A percentile compares a stretch with the other conserved stretches of the same genome.
Evolutionary conservation across 306 rosid species (phyloP).

Genomic region (Abrus pulchellus): DNA sequence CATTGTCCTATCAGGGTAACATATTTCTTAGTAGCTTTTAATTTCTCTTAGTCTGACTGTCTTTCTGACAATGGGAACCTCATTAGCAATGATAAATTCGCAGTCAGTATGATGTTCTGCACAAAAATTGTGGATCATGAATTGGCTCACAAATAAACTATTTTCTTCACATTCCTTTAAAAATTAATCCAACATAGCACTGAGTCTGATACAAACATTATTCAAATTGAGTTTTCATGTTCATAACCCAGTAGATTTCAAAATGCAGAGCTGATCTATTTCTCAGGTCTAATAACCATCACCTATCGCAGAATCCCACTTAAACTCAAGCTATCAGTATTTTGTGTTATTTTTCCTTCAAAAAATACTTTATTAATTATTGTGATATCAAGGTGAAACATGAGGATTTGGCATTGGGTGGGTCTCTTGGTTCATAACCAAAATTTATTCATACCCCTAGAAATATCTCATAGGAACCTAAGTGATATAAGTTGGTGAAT

Average conservation of each 20-base stretch:
- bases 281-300: not conserved
- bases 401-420: conserved; percentile 10
- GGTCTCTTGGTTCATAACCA: not conserved
- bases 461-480: not conserved
- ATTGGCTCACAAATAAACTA: conserved; percentile 15
- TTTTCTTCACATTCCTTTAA: not conserved
- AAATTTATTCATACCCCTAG: not conserved
- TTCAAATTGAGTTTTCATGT: not conserved
- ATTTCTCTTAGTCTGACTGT: conserved; percentile 18
- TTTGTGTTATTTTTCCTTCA: not conserved
- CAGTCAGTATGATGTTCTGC: conserved; percentile 36
- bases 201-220: not conserved
- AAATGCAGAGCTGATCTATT: not conserved
- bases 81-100: conserved; percentile 33
- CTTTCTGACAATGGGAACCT: conserved; percentile 8
- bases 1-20: conserved; percentile 18
- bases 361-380: not conserved
- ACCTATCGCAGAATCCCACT: not conserved
- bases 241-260: not conserved
- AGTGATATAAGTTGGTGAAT: not conserved
- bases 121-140: conserved; percentile 17
- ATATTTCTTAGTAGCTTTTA: conserved; percentile 7
- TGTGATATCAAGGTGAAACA: conserved; percentile 3
- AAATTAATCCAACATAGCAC: not conserved
- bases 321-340: conserved; percentile 28